phyloP scores from a whole-genome alignment of 2,329 filamentous ascomycete genomes.

The Aspergillus amoenus region DNA sequence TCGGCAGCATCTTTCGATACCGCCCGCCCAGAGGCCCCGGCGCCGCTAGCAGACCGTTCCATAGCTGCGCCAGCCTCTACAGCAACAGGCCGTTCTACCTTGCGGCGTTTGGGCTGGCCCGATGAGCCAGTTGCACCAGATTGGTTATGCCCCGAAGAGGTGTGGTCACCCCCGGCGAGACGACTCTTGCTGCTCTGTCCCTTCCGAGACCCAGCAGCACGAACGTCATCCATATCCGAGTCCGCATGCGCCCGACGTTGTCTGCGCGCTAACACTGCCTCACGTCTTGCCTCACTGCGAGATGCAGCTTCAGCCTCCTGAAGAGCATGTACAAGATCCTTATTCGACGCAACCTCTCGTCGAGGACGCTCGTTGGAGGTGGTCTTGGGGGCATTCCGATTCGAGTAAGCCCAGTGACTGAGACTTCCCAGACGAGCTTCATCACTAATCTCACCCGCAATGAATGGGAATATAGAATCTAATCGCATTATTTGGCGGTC shows the following conservation, averaged over 20 bases:
- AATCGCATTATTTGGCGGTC: conserved; percentile 80
- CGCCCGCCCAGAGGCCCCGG: conserved; percentile 31
- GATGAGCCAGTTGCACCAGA: conserved; percentile 57
- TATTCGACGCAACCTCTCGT: conserved; percentile 73
- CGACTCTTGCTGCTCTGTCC: conserved; percentile 55
- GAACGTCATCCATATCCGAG: conserved; percentile 73
- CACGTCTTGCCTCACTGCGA: conserved; percentile 80
- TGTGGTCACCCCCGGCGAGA: conserved; percentile 14
- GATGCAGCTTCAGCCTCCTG: conserved; percentile 81
- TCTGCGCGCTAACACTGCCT: conserved; percentile 75
- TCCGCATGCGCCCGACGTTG: conserved; percentile 71
- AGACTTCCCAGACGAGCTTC: conserved; percentile 90
- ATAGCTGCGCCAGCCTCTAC: conserved; percentile 36
- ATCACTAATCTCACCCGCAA: conserved; percentile 87
- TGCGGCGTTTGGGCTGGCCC: conserved; percentile 69
- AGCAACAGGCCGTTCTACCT: conserved; percentile 67
- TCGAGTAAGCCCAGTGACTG: conserved; percentile 93
- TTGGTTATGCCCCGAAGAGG: conserved; percentile 17
- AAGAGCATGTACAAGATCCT: conserved; percentile 66
- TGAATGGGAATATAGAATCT: conserved; percentile 81
- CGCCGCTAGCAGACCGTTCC: conserved; percentile 42
- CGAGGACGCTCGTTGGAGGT: conserved; percentile 68
- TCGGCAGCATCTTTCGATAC: conserved; percentile 67
- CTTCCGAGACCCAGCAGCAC: conserved; percentile 51
- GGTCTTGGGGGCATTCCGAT: conserved; percentile 63